Evolutionary conservation across 768 basidiomycete genomes (phyloP).

Genomic region (Daedaleopsis nitida): DNA sequence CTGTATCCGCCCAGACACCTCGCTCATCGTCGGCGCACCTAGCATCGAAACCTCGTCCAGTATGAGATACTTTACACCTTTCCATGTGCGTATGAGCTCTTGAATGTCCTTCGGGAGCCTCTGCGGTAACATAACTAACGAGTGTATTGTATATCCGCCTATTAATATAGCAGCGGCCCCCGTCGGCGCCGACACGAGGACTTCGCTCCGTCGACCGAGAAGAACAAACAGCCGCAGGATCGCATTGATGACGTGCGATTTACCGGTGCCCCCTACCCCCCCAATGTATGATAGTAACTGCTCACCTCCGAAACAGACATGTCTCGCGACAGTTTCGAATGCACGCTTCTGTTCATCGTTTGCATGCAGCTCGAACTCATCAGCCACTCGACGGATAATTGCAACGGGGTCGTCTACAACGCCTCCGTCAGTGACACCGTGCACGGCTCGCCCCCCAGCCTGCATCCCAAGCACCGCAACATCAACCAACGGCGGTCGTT

Average conservation of each 20-base stretch:
- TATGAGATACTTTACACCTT: slow-evolving; percentile 19
- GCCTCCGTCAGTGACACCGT: no score
- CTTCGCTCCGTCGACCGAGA: slow-evolving; percentile 1
- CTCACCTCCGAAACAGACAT: not conserved
- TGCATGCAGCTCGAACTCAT: not conserved
- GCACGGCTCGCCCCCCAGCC: no score
- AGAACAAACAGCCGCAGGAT: slow-evolving; percentile 23
- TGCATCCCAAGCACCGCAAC: no score
- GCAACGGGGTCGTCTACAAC: no score
- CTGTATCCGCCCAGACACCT: slow-evolving; percentile 24
- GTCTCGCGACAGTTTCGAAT: slow-evolving; percentile 15
- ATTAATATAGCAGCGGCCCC: slow-evolving; percentile 33
- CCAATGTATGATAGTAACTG: slow-evolving; percentile 33
- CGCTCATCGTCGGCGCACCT: slow-evolving; percentile 23
- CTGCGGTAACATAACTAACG: slow-evolving; percentile 23
- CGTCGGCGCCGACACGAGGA: slow-evolving; percentile 30
- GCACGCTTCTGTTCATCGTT: slow-evolving; percentile 20
- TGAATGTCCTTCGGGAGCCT: slow-evolving; percentile 6
- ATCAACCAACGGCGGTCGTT: no score
- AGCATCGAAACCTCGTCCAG: slow-evolving; percentile 29
- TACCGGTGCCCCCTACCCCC: slow-evolving; percentile 34
- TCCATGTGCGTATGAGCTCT: slow-evolving; percentile 20
- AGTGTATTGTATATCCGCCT: slow-evolving; percentile 32
- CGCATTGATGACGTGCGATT: slow-evolving; percentile 30
- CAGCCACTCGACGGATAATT: not conserved